A percentile compares a stretch with the other conserved stretches of the same genome.
These are phyloP conservation scores for Aspergillus haitiensis DNA, from an alignment of 495 filamentous ascomycete species.

Conservation along the genomic window DNA sequence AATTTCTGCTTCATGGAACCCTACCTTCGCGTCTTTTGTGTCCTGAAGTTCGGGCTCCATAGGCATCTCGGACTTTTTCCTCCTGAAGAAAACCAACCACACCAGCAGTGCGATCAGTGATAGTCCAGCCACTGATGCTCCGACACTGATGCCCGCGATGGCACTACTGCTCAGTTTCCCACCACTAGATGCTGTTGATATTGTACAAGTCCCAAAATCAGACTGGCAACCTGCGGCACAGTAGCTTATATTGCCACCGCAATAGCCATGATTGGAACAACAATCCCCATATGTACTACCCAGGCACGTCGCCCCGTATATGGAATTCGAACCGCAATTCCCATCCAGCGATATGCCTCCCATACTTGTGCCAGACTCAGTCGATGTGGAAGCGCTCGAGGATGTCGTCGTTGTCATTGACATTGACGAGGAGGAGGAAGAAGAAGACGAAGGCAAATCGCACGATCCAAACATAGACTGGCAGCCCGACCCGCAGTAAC, in stretches of 20 bases:
- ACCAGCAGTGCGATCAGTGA: slow-evolving; percentile 4
- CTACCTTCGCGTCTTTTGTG: background rate
- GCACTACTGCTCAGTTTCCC: slow-evolving; percentile 10
- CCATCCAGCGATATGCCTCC: background rate
- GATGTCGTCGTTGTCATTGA: background rate
- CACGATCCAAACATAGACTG: slow-evolving; percentile 12
- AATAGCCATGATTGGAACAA: slow-evolving; percentile 1
- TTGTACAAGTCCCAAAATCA: background rate
- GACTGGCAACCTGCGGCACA: slow-evolving; percentile 9
- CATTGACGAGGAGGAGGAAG: background rate
- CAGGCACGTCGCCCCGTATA: background rate
- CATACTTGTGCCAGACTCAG: background rate
- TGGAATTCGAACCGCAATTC: background rate
- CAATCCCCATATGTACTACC: slow-evolving; percentile 10
- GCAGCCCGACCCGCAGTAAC: slow-evolving; percentile 13
- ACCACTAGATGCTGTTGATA: background rate
- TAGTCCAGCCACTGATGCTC: slow-evolving; percentile 1
- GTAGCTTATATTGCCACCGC: slow-evolving; percentile 3
- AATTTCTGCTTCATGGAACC: background rate
- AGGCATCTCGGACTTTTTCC: background rate
- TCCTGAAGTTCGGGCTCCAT: background rate
- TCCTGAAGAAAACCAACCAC: slow-evolving; percentile 9
- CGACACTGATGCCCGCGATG: slow-evolving; percentile 16
- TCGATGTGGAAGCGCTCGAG: background rate
- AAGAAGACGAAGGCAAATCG: background rate